Base-by-base conservation (phyloP, 805 yeast species). In the Maudiozyma barnettii region DNA sequence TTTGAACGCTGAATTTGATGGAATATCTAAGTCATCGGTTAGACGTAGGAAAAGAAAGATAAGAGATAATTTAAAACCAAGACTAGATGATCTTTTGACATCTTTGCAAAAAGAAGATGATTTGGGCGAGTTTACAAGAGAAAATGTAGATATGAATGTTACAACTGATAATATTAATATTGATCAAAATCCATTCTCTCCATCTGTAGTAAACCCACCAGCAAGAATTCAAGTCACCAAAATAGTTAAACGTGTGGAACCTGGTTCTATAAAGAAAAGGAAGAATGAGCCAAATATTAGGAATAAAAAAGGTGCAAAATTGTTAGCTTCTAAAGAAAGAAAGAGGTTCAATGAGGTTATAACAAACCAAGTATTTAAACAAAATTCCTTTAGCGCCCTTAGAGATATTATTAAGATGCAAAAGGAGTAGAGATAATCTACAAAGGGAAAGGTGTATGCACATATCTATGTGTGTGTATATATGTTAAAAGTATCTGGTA, bases 341-440 rank as follows among this genome's bases (percentile, higher is more conserved):
- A 68, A 69, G 50, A 70, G 83, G 52, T 85, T 86, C 59, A 76
- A 72, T 14, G 64, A 69, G 37, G 77, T 84, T 4, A 64, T 86
- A 49, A 73, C 72, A 45, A 78, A 81, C 55, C 61, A 71, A 36
- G 63, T 66, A 22, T 83, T 81, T 54, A 74, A 79, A 64, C 62
- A 68, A 45, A 74, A 78, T 33, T 87, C 90, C 2, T 84, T 85
- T 58, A 72, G 72, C 37, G 76, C 89, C 2, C 69, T 86, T 54
- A 80, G 75, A 58, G 76, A 74, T 44, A 81, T 82, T n/a, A 77
- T 78, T 38, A 64, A 66, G 49, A 59, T 63, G 60, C 64, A 61
- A 51, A 60, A 58, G 41, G 39, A 44, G n/a, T 50, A 36, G 43
- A 16, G 8, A 16, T 1, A 8, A 14, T 16, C n/a, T 10, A 8